Evolutionary conservation across 768 basidiomycete genomes (phyloP).

Genomic region (Fistulinella prunicolor): DNA sequence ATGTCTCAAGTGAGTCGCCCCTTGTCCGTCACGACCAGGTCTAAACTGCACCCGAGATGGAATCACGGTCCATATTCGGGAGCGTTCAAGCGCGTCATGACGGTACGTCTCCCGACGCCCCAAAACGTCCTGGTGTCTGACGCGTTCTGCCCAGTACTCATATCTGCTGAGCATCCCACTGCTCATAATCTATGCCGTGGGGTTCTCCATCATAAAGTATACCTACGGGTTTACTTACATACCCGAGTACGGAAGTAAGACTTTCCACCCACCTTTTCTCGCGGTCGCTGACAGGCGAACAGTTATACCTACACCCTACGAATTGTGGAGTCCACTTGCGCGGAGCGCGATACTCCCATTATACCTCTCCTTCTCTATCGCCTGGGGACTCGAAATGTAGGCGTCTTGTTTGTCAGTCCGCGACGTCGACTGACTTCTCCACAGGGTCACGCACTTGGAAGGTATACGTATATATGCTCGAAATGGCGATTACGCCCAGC

Average conservation of each 20-base stretch:
- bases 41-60: constrained; percentile 46
- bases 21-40: not conserved
- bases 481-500: not conserved
- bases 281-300: not conserved
- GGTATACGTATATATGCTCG: constrained; percentile 39
- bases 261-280: not conserved
- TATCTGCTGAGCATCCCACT: constrained; percentile 65
- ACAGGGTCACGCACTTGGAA: constrained; percentile 77
- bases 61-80: constrained; percentile 62
- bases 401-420: constrained; percentile 17
- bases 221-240: constrained; percentile 54
- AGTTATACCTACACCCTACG: constrained; percentile 68
- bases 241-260: constrained; percentile 43
- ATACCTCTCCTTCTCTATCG: constrained; percentile 57
- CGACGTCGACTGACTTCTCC: not conserved
- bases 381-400: constrained; percentile 77
- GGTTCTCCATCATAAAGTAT: constrained; percentile 73
- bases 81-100: constrained; percentile 86
- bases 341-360: constrained; percentile 60
- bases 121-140: not conserved
- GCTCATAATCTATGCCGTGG: constrained; percentile 54
- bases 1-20: constrained; percentile 54
- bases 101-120: constrained; percentile 42
- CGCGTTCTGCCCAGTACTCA: constrained; percentile 52
- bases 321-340: constrained; percentile 49